A percentile compares a stretch with the other conserved stretches of the same genome.
Evolutionary conservation across 139 green algal species (phyloP).

Genomic region (Closterium sp.): DNA sequence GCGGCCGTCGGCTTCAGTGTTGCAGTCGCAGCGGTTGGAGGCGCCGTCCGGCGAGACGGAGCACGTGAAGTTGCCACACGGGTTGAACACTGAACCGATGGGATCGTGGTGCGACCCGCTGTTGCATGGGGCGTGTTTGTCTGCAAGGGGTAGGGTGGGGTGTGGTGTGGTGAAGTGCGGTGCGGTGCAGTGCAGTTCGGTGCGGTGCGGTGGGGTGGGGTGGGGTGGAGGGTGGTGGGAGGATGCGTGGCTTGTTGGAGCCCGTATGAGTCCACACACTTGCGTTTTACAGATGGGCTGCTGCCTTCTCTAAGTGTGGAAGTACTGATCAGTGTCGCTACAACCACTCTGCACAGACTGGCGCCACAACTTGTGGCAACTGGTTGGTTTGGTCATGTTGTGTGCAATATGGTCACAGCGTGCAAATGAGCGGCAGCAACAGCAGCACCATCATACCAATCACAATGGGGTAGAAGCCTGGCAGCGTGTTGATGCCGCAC

Average conservation of each 20-base stretch:
- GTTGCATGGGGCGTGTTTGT: neutral
- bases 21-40: neutral
- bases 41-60: neutral
- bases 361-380: too few relatives aligned
- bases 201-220: neutral
- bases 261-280: too few relatives aligned
- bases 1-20: neutral
- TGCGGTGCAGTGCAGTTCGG: neutral
- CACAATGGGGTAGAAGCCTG: neutral
- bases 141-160: neutral
- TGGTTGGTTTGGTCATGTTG: too few relatives aligned
- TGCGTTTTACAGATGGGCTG: too few relatives aligned
- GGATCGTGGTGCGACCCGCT: neutral
- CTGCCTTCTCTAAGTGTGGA: too few relatives aligned
- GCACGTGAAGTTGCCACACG: neutral
- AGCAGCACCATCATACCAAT: neutral
- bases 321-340: too few relatives aligned
- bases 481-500: slow-evolving; percentile 73
- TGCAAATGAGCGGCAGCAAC: too few relatives aligned
- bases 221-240: too few relatives aligned
- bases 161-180: neutral
- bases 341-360: too few relatives aligned
- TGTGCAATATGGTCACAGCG: too few relatives aligned
- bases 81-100: neutral
- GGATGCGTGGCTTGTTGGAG: too few relatives aligned